Conservation (phyloP, 31 red algal species). For the Endocladia muricata region DNA sequence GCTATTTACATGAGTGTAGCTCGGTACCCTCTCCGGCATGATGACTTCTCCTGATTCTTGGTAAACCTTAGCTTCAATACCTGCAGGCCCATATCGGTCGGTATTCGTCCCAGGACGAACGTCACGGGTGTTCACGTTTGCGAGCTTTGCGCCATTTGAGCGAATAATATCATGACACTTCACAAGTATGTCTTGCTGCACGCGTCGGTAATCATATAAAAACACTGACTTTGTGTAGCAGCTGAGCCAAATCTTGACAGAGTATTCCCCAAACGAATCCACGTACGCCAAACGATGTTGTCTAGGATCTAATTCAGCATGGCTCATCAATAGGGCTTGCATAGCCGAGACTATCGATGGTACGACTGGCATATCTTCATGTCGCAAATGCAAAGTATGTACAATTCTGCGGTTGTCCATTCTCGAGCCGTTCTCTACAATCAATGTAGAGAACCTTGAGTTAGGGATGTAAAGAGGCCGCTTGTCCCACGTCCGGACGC, state of each 20-base stretch:
- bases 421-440: conserved; percentile 95
- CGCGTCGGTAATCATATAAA: conserved; percentile 79
- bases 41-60: too few relatives aligned
- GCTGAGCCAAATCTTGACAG: conserved; percentile 85
- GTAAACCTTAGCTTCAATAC: not conserved
- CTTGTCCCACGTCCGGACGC: conserved; percentile 98
- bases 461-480: conserved; percentile 99
- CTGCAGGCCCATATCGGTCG: conserved; percentile 79
- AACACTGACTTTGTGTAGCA: conserved; percentile 99
- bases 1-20: too few relatives aligned
- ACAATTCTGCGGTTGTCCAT: conserved; percentile 97
- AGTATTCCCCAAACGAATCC: conserved; percentile 85
- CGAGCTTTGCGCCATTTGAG: conserved; percentile 73
- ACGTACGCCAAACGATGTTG: conserved; percentile 91
- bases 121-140: conserved; percentile 70
- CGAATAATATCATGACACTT: conserved; percentile 81
- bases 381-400: conserved; percentile 81
- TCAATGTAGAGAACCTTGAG: conserved; percentile 92
- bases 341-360: conserved; percentile 57
- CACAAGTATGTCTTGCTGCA: conserved; percentile 94
- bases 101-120: conserved; percentile 87
- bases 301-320: conserved; percentile 84
- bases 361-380: conserved; percentile 87
- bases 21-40: too few relatives aligned
- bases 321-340: conserved; percentile 56